Base-by-base conservation (phyloP, 495 filamentous ascomycete species). In the Glonium stellatum region DNA sequence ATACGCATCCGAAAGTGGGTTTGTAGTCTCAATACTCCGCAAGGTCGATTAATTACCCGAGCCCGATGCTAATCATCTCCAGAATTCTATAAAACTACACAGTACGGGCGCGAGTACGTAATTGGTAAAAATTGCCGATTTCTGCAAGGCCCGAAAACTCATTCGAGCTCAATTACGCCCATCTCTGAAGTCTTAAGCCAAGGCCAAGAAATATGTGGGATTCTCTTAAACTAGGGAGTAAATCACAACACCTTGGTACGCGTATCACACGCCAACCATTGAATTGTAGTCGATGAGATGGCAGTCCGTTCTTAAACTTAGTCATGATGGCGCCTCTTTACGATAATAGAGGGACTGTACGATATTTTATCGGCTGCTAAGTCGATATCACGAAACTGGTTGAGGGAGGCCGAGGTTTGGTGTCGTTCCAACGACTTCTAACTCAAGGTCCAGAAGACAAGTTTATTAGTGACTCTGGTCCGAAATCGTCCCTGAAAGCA, bases 271-370 rank as follows among this genome's bases (percentile, higher is more conserved):
- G 22, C 11, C 5, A 12, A 18, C 57, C 79, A 75, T 25, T 41
- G n/a, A n/a, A n/a, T n/a, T n/a, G n/a, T 35, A 61, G 58, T 63
- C 73, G 82, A 39, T 72, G 83, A 54, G 83, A 86, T 59, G 83
- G 84, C 2, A 81, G 78, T 1, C 82, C 81, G 0, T 87, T 87
- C 65, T 81, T 86, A 76, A 87, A 86, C 58, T 75, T 87, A 4
- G 70, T 85, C 23, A 82, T 85, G 77, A 77, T 78, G 37, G 79
- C 83, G 0, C 84, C 84, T 15, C 73, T 87, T 0, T 76, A 79
- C 55, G 84, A 87, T 62, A 84, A 77, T 61, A 76, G 76, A 57
- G 84, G 84, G 34, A 71, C 71, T 0, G 73, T 83, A 15, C 72
- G 79, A 41, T 86, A 87, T 65, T 82, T 80, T 64, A 78, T 87